Conservation (phyloP, 768 basidiomycete species). For the Amanita rimosa region DNA sequence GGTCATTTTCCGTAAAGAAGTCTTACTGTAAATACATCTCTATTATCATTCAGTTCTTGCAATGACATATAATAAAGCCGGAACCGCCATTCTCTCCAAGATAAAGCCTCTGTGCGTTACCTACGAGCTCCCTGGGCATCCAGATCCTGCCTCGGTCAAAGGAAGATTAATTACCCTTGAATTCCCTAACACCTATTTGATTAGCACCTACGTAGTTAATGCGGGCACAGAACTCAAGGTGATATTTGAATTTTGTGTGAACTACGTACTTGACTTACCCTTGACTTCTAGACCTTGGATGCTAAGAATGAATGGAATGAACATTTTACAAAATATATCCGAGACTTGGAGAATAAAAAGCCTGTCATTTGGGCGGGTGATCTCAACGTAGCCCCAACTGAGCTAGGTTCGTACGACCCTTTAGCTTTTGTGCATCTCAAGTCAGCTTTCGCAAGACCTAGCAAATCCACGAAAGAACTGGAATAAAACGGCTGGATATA, state of each 20-base stretch:
- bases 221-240: constrained; percentile 74
- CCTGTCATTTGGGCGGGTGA: constrained; percentile 87
- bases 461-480: constrained; percentile 62
- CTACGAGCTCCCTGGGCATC: constrained; percentile 65
- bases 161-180: constrained; percentile 79
- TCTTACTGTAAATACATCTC: constrained; percentile 46
- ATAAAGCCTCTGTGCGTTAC: constrained; percentile 54
- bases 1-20: constrained; percentile 73
- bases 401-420: constrained; percentile 33
- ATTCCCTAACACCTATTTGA: constrained; percentile 54
- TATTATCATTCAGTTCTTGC: background rate
- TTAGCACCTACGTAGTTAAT: constrained; percentile 80
- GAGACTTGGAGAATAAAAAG: constrained; percentile 63
- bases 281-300: constrained; percentile 48
- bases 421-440: background rate
- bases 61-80: constrained; percentile 34
- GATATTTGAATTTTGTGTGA: background rate
- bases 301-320: constrained; percentile 71
- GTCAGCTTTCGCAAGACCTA: constrained; percentile 35
- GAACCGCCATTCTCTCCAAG: constrained; percentile 76
- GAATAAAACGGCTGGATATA: constrained; percentile 86
- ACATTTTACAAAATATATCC: constrained; percentile 67
- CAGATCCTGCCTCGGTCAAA: constrained; percentile 49
- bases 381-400: constrained; percentile 78
- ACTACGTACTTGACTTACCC: background rate